Evolutionary conservation across 768 basidiomycete genomes (phyloP), one percentile per base, ranked within the genome.

Genomic region (Boletus sensibilis): DNA sequence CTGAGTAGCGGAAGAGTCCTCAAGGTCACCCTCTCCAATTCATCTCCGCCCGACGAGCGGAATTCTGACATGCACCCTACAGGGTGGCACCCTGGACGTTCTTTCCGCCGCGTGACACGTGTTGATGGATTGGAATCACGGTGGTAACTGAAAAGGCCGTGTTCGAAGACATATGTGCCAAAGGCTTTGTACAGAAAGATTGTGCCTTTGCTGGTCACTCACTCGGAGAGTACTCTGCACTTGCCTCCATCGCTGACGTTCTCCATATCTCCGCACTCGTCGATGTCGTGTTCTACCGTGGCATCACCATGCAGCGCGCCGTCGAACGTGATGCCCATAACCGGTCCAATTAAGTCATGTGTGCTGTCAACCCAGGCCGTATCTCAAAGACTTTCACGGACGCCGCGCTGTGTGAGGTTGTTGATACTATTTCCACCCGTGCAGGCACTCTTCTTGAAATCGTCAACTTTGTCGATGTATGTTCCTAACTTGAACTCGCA

Each of bases 251-350:
- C 64, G 96, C 96, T 25, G 95, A 96, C 71, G 92, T 98, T 51
- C 84, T 98, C 35, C 91, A 93, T 44, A 93, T 98, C 64, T 93
- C 96, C n/a, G 86, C 93, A 2, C 86, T 98, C 46, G 93, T 95
- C 66, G 96, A 99, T 63, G 92, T 99, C 67, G 96, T 99, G 29
- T 99, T 99, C 82, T 99, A 98, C 74, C 74, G 97, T 71, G 97
- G 97, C 65, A 95, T 99, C 69, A 99, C 97, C 34, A 99, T 98
- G 97, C 97, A 98, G 69, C 93, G 96, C 25, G 97, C 97, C 25
- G 97, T 99, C 55, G 94, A 97, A 74, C 92, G 97, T 33, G 97
- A 99, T 68, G 79, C 88, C 2, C 79, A 90, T 55, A 95, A 95
- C 67, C 85, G 97, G 38, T 96, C 93, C 25, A 94, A 95, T 70